Percentiles rank a stretch among this genome's conserved stretches.
These are phyloP conservation scores for Podospora anserina DNA, from an alignment of 495 filamentous ascomycete species.

Conservation along the genomic window DNA sequence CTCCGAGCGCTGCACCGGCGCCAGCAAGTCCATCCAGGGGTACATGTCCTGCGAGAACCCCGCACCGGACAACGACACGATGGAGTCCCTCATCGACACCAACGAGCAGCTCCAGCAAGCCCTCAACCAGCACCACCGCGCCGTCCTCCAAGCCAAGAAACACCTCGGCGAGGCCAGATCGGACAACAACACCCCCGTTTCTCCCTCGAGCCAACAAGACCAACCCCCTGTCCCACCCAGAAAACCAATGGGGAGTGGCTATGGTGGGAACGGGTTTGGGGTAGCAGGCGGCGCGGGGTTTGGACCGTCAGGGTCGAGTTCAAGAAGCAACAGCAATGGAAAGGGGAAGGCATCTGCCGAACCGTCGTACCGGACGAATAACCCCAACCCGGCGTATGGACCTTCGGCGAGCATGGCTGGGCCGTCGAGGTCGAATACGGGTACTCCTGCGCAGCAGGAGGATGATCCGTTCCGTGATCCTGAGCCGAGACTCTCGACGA, in stretches of 20 bases:
- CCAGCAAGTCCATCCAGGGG: constrained; percentile 70
- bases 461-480: constrained; percentile 52
- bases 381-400: not conserved
- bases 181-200: constrained; percentile 25
- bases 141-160: constrained; percentile 70
- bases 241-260: constrained; percentile 16
- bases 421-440: constrained; percentile 38
- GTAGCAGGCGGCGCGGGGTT: constrained; percentile 8
- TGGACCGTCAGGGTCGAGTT: not conserved
- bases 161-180: constrained; percentile 31
- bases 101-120: constrained; percentile 83
- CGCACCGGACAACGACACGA: constrained; percentile 83
- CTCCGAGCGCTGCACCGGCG: constrained; percentile 76
- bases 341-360: constrained; percentile 41
- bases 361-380: constrained; percentile 24
- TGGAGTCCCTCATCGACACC: constrained; percentile 89
- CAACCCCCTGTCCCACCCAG: not conserved
- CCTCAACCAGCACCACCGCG: constrained; percentile 74
- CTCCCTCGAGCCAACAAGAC: not conserved
- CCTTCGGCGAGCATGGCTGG: constrained; percentile 22
- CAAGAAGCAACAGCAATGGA: constrained; percentile 27
- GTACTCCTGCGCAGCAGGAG: constrained; percentile 31
- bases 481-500: constrained; percentile 27
- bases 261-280: constrained; percentile 18
- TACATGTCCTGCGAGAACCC: constrained; percentile 81